These are phyloP conservation scores for Antarctomyces pellizariae DNA, from an alignment of 495 filamentous ascomycete genomes.

Conservation along the genomic window DNA sequence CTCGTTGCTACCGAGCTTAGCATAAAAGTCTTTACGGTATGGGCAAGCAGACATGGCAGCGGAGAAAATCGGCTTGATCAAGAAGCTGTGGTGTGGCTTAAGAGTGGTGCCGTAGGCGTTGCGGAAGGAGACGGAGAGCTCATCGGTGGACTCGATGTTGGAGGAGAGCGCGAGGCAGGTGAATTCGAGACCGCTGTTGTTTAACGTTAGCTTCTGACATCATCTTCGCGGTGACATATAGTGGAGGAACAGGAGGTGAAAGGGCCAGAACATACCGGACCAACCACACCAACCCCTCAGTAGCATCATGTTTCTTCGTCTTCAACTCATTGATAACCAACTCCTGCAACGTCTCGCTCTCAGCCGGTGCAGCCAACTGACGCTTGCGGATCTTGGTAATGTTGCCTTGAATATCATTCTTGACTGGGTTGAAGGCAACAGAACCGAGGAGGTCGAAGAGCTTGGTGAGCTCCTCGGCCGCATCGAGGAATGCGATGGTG, in stretches of 20 bases:
- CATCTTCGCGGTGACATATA: conserved; percentile 1
- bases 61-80: conserved; percentile 74
- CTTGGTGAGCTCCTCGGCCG: conserved; percentile 58
- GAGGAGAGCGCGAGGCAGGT: conserved; percentile 60
- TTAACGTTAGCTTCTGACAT: conserved; percentile 1
- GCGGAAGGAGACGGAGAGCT: conserved; percentile 73
- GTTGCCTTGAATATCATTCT: conserved; percentile 77
- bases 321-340: conserved; percentile 73
- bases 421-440: conserved; percentile 63
- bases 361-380: conserved; percentile 47
- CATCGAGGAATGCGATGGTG: conserved; percentile 79
- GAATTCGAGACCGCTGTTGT: conserved; percentile 66
- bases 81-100: conserved; percentile 68
- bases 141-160: conserved; percentile 43
- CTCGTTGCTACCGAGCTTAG: conserved; percentile 51
- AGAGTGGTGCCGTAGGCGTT: conserved; percentile 63
- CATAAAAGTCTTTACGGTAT: conserved; percentile 76
- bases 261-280: conserved; percentile 35
- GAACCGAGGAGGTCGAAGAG: conserved; percentile 77
- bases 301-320: conserved; percentile 59
- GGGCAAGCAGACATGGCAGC: conserved; percentile 83
- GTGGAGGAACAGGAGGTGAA: conserved; percentile 5
- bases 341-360: conserved; percentile 59
- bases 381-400: conserved; percentile 90
- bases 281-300: conserved; percentile 82